Evolutionary conservation across 2,329 filamentous ascomycete genomes (phyloP).

Genomic region (Aureobasidium sp.): DNA sequence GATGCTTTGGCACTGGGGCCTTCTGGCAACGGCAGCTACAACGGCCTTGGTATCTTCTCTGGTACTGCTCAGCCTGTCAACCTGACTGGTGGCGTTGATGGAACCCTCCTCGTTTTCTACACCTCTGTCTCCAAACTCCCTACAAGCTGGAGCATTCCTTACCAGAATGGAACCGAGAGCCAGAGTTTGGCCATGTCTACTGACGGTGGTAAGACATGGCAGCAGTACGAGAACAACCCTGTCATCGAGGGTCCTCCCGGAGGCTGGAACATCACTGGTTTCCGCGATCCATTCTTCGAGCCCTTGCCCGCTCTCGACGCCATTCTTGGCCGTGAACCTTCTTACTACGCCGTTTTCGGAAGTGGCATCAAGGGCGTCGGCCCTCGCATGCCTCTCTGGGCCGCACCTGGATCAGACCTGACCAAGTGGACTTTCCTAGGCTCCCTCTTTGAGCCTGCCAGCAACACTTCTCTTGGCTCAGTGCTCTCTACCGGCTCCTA

Average conservation of each 20-base stretch:
- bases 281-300: constrained; percentile 34
- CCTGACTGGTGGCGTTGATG: constrained; percentile 39
- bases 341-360: constrained; percentile 41
- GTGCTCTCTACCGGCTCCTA: constrained; percentile 39
- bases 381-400: constrained; percentile 42
- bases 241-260: constrained; percentile 38
- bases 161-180: constrained; percentile 39
- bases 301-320: constrained; percentile 31
- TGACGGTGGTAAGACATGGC: constrained; percentile 43
- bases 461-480: constrained; percentile 37
- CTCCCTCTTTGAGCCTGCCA: constrained; percentile 39
- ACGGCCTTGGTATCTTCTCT: constrained; percentile 47
- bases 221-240: constrained; percentile 41
- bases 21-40: constrained; percentile 38
- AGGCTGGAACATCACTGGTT: constrained; percentile 40
- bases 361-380: constrained; percentile 43
- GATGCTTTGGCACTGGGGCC: constrained; percentile 35
- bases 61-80: constrained; percentile 46
- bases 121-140: constrained; percentile 42
- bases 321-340: constrained; percentile 35
- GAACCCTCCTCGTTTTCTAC: constrained; percentile 42
- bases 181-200: constrained; percentile 40
- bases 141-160: constrained; percentile 40
- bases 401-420: constrained; percentile 37
- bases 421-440: constrained; percentile 43